These are phyloP conservation scores for Xylaria hypoxylon DNA, from an alignment of 2,329 filamentous ascomycete species.

Conservation along the genomic window DNA sequence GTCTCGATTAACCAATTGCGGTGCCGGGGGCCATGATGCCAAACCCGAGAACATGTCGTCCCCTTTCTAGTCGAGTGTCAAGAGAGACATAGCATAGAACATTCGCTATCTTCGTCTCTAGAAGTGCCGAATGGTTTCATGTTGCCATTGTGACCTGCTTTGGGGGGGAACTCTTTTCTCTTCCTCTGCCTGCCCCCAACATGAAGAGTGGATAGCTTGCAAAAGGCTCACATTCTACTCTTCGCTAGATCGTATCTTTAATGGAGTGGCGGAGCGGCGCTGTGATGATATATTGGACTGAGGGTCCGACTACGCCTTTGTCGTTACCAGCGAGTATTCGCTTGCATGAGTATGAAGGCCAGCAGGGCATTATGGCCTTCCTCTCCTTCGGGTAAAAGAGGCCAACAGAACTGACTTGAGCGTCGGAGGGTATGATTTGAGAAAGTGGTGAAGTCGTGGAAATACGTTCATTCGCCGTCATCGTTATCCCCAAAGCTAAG, in stretches of 20 bases:
- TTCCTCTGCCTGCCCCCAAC: background rate
- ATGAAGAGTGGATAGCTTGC: background rate
- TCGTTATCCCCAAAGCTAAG: conserved; percentile 75
- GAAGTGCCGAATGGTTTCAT: background rate
- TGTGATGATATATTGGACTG: too few species aligned
- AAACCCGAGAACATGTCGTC: background rate
- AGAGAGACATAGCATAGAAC: background rate
- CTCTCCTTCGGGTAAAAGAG: background rate
- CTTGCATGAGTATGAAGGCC: background rate
- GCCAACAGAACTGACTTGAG: too few species aligned
- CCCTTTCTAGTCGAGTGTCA: background rate
- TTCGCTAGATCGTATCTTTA: background rate
- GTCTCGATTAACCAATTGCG: background rate
- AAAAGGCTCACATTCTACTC: too few species aligned
- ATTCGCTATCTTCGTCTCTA: background rate
- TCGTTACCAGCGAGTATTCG: background rate
- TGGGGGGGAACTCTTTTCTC: too few species aligned
- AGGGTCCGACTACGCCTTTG: too few species aligned
- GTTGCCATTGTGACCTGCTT: background rate
- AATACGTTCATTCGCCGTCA: conserved; percentile 54
- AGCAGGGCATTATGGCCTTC: background rate
- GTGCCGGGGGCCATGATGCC: background rate
- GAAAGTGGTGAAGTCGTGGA: background rate
- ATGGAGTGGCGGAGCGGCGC: background rate
- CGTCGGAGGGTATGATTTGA: background rate